Evolutionary conservation across 2,329 filamentous ascomycete genomes (phyloP).

Genomic region (Talaromyces funiculosus): DNA sequence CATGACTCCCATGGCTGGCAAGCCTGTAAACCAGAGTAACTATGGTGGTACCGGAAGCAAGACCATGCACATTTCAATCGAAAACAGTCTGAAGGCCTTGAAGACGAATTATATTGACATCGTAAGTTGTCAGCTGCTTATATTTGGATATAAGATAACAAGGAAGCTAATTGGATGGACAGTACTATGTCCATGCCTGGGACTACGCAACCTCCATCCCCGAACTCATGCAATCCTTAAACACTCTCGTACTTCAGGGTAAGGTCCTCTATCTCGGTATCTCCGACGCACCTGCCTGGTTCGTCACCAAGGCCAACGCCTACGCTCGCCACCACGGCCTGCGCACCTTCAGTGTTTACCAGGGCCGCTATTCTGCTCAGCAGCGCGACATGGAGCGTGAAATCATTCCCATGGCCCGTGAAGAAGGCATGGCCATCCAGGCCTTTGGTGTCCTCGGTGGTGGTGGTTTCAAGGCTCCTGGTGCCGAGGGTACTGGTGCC

Average conservation of each 20-base stretch:
- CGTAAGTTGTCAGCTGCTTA: not conserved
- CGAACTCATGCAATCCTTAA: constrained; percentile 64
- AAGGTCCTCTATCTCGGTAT: constrained; percentile 65
- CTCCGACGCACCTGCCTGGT: constrained; percentile 65
- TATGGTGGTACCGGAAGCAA: constrained; percentile 36
- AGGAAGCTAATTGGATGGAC: not conserved
- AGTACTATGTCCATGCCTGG: constrained; percentile 62
- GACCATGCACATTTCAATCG: constrained; percentile 23
- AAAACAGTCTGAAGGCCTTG: constrained; percentile 27
- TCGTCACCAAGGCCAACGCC: constrained; percentile 60
- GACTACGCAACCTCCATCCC: constrained; percentile 59
- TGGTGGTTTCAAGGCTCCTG: constrained; percentile 42
- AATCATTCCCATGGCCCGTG: constrained; percentile 60
- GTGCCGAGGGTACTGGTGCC: not conserved
- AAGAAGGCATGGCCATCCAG: constrained; percentile 57
- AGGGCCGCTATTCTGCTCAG: constrained; percentile 57
- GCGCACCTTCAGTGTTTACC: constrained; percentile 63
- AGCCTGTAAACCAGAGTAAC: constrained; percentile 32
- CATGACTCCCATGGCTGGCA: constrained; percentile 25
- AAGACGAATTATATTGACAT: constrained; percentile 35
- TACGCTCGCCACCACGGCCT: constrained; percentile 67
- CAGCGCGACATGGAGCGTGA: constrained; percentile 64
- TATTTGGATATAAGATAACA: not conserved
- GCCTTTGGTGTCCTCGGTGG: constrained; percentile 51
- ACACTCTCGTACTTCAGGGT: constrained; percentile 53